Base-by-base conservation (phyloP, 1,284 basidiomycete genomes). In the Ceratobasidium sp. region DNA sequence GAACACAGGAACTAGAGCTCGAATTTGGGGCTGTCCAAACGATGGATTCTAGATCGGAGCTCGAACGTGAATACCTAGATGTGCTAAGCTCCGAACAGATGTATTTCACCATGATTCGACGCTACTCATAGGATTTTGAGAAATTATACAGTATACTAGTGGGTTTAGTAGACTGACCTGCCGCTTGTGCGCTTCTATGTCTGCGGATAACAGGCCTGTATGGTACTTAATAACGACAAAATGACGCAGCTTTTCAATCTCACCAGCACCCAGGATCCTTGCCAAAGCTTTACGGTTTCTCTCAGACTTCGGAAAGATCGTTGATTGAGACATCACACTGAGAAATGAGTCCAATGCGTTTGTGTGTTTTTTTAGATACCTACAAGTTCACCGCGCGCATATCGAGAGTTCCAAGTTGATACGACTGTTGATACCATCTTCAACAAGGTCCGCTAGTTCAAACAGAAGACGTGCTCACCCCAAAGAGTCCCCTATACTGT, bases 11-110 rank as follows among this genome's bases (percentile, higher is more conserved):
- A 69, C 58, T 20, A 80, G 55, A 18, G 56, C 66, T 49, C 78
- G 72, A 42, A 80, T 79, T n/a, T 79, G 69, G 49, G 78, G 40
- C 15, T 55, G 42, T 7, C 78, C 77, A 49, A 80, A 80, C 18
- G 79, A 70, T 1, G 80, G 80, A 40, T 79, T 80, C 78, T 79
- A 23, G 0, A 12, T 18, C 33, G 33, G 33, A 7, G 13, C n/a
- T 18, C 18, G 51, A 53, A n/a, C 18, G 18, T 20, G 51, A 15
- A 53, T n/a, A n/a, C 6, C 33, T 33, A 33, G 33, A 3, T 6
- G 51, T 53, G 3, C 23, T 23, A 26, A 28, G n/a, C 10, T 51
- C n/a, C 28, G 39, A 23, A 49, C 6, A 4, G 49, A 9, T 18
- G 15, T 18, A 53, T 6, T 40, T 1, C 39, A 79, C 78, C 78